Conservation (phyloP, 2,329 filamentous ascomycete species). For the Ceratocystis eucalypticola region DNA sequence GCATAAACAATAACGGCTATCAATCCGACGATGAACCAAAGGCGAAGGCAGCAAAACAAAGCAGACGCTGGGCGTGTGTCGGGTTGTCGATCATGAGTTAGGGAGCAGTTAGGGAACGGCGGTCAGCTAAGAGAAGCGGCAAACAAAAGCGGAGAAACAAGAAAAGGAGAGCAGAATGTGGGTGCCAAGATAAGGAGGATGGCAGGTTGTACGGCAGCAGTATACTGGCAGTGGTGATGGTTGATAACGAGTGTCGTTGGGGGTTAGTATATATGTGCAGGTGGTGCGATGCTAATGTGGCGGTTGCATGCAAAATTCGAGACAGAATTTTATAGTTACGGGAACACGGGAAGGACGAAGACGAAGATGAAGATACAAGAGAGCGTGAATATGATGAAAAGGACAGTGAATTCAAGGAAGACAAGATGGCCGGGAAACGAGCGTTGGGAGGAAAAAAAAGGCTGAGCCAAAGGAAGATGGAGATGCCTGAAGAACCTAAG, state of each 20-base stretch:
- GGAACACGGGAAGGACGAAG: not conserved
- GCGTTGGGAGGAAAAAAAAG: too few relatives aligned
- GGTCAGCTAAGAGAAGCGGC: not conserved
- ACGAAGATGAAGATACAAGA: too few relatives aligned
- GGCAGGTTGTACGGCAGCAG: not conserved
- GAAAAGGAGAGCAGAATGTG: not conserved
- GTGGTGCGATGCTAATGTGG: not conserved
- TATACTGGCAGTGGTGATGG: not conserved
- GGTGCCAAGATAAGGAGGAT: not conserved
- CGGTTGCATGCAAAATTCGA: not conserved
- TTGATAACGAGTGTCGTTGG: not conserved
- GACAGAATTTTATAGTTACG: too few relatives aligned
- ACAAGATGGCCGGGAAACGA: too few relatives aligned
- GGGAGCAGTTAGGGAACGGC: not conserved
- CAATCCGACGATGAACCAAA: not conserved
- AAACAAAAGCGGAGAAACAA: not conserved
- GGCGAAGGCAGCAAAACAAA: constrained; percentile 6
- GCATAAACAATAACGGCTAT: not conserved
- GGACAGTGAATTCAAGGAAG: too few relatives aligned
- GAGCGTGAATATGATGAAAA: too few relatives aligned
- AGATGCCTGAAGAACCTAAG: too few relatives aligned
- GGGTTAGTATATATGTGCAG: not conserved
- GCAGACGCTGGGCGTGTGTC: constrained; percentile 11
- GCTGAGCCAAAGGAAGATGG: too few relatives aligned
- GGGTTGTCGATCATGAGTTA: constrained; percentile 13